Conservation (phyloP, 768 basidiomycete species). For the Panellus pusillus region DNA sequence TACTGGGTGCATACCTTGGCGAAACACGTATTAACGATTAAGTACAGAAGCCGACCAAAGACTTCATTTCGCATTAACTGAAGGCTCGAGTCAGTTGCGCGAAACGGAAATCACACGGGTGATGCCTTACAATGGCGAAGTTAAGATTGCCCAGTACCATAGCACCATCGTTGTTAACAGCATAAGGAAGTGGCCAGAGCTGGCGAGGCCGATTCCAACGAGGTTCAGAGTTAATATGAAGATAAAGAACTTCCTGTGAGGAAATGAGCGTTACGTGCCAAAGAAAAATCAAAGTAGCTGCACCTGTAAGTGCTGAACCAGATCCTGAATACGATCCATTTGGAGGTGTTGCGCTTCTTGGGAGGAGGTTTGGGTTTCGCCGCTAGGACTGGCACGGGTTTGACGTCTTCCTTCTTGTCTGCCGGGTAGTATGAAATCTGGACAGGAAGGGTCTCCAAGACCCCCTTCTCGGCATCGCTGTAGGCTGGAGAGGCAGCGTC, state of each 20-base stretch:
- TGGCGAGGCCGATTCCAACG: constrained; percentile 60
- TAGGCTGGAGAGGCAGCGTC: constrained; percentile 36
- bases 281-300: not conserved
- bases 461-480: constrained; percentile 61
- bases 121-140: constrained; percentile 51
- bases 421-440: constrained; percentile 27
- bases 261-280: constrained; percentile 1
- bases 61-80: constrained; percentile 68
- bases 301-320: constrained; percentile 79
- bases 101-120: not conserved
- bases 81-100: not conserved
- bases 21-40: constrained; percentile 65
- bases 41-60: constrained; percentile 69
- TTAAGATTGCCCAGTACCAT: constrained; percentile 73
- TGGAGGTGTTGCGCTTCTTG: constrained; percentile 55
- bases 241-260: constrained; percentile 64
- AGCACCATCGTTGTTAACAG: constrained; percentile 57
- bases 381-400: constrained; percentile 36
- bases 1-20: constrained; percentile 51
- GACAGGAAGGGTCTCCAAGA: constrained; percentile 43
- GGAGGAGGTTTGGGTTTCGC: constrained; percentile 42
- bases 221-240: constrained; percentile 61
- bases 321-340: constrained; percentile 56
- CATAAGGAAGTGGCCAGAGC: constrained; percentile 67
- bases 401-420: constrained; percentile 33